phyloP scores from a whole-genome alignment of 805 yeast genomes.

The Tetrapisispora nanseiensis region DNA sequence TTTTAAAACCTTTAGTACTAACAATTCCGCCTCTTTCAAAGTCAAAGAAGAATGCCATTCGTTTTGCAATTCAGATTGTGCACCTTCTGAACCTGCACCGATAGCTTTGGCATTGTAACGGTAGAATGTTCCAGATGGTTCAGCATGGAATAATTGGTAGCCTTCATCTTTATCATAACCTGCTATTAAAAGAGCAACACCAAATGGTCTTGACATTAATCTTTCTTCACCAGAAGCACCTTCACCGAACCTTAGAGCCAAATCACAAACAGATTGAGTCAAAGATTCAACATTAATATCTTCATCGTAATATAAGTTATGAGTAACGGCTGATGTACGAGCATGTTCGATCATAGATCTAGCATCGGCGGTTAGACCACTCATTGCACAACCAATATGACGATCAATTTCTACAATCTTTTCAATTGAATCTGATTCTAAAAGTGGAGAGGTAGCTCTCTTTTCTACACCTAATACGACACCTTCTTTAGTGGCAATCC shows the following conservation, averaged over 20 bases:
- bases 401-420: conserved; percentile 89
- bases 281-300: conserved; percentile 84
- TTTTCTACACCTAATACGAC: conserved; percentile 95
- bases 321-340: conserved; percentile 79
- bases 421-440: conserved; percentile 90
- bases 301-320: conserved; percentile 84
- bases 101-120: conserved; percentile 97
- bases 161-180: conserved; percentile 91
- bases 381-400: conserved; percentile 98
- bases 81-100: conserved; percentile 98
- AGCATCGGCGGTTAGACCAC: conserved; percentile 97
- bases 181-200: conserved; percentile 93
- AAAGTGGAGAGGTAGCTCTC: conserved; percentile 83
- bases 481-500: conserved; percentile 90
- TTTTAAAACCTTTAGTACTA: conserved; percentile 79
- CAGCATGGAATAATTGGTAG: conserved; percentile 96
- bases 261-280: conserved; percentile 93
- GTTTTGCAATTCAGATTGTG: conserved; percentile 93
- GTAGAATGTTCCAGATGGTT: conserved; percentile 97
- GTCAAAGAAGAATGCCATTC: conserved; percentile 92
- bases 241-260: conserved; percentile 94
- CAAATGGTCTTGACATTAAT: conserved; percentile 92
- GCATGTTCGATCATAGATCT: conserved; percentile 98
- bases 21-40: conserved; percentile 81
- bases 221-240: conserved; percentile 94